These are phyloP conservation scores for Acer saccharum DNA, from an alignment of 345 rosid genomes.

Conservation along the genomic window DNA sequence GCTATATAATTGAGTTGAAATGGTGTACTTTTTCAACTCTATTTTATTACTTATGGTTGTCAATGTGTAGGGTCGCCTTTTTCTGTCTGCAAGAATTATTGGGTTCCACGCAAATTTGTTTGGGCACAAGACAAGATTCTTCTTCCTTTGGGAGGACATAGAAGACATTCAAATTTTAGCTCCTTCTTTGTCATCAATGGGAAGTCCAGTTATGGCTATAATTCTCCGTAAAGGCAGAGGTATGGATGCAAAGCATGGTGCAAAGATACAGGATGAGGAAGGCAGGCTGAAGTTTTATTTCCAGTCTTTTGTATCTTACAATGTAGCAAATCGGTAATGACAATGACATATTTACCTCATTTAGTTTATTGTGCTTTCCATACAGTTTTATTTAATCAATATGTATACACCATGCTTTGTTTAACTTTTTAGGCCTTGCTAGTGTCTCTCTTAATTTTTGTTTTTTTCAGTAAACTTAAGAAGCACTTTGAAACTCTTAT, in stretches of 20 bases:
- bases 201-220: slow-evolving; percentile 80
- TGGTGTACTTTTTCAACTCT: not conserved
- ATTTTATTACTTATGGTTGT: slow-evolving; percentile 19
- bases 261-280: slow-evolving; percentile 82
- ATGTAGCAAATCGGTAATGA: slow-evolving; percentile 76
- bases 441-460: not conserved
- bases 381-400: not conserved
- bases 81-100: slow-evolving; percentile 88
- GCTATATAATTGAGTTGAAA: slow-evolving; percentile 1
- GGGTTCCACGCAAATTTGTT: slow-evolving; percentile 93
- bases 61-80: slow-evolving; percentile 81
- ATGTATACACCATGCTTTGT: not conserved
- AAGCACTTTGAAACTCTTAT: not conserved
- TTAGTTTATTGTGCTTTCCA: not conserved
- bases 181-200: slow-evolving; percentile 92
- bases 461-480: not conserved
- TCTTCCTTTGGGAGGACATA: slow-evolving; percentile 96
- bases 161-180: slow-evolving; percentile 79
- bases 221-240: slow-evolving; percentile 83
- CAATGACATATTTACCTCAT: not conserved
- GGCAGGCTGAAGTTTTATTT: slow-evolving; percentile 94
- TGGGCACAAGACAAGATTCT: slow-evolving; percentile 89
- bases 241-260: slow-evolving; percentile 89
- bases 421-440: not conserved
- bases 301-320: slow-evolving; percentile 95